A percentile compares a stretch with the other conserved stretches of the same genome.
phyloP scores from a whole-genome alignment of 768 basidiomycete genomes.

The Glaciozyma martinii region DNA sequence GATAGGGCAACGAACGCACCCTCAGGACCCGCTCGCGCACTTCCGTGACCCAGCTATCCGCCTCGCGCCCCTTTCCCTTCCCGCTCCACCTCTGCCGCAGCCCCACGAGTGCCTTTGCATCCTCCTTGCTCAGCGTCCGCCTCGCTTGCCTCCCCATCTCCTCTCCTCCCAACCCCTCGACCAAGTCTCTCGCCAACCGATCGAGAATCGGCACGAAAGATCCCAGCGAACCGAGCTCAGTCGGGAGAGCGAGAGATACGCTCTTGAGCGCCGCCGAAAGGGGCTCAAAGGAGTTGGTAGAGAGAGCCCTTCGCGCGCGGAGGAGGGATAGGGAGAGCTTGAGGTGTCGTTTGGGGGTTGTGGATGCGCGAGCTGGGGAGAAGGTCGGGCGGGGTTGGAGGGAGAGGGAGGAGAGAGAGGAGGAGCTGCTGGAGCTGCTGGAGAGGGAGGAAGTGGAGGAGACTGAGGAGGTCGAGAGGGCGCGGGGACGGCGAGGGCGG shows the following conservation, averaged over 20 bases:
- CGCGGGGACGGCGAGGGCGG: background rate
- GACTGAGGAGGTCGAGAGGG: background rate
- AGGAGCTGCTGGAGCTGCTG: no score
- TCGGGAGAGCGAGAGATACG: background rate
- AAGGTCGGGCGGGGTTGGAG: background rate
- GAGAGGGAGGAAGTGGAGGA: no score
- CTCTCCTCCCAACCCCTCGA: background rate
- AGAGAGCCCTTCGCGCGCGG: constrained; percentile 9
- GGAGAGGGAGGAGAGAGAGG: no score
- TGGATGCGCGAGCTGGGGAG: background rate
- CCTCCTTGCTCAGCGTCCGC: constrained; percentile 3
- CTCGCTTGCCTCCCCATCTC: background rate
- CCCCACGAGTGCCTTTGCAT: constrained; percentile 17
- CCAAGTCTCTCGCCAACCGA: background rate
- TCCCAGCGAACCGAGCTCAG: constrained; percentile 1
- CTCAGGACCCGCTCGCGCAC: background rate
- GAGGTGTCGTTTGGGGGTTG: background rate
- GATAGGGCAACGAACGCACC: background rate
- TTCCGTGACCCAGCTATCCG: constrained; percentile 6
- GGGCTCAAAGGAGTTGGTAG: background rate
- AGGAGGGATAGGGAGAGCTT: constrained; percentile 22
- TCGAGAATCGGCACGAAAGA: constrained; percentile 14
- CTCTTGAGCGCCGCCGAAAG: constrained; percentile 5
- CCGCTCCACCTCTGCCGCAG: constrained; percentile 17
- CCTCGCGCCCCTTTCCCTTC: constrained; percentile 10